Conservation (phyloP, 192 early-diverging fungal species). For the Coemansia umbellata region DNA sequence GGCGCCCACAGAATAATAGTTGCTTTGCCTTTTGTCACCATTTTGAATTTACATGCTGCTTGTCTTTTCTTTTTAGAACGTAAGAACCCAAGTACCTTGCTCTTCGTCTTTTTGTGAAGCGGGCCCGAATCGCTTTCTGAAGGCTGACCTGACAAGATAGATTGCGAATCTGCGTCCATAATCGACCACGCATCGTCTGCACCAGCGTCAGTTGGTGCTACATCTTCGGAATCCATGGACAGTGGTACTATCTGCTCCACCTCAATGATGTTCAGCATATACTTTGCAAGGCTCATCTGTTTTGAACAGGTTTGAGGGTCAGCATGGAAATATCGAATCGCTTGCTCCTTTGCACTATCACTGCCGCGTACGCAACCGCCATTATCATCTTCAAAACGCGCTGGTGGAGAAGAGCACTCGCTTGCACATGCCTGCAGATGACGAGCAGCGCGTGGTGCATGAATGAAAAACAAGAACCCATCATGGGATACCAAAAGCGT, state of each 20-base stretch:
- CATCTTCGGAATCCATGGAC: conserved; percentile 9
- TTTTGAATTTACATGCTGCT: conserved; percentile 27
- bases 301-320: conserved; percentile 18
- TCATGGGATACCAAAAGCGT: conserved; percentile 33
- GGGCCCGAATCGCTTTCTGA: background rate
- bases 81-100: conserved; percentile 22
- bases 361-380: background rate
- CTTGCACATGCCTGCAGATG: conserved; percentile 20
- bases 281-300: conserved; percentile 43
- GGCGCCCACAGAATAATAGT: conserved; percentile 37
- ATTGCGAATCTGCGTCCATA: conserved; percentile 5
- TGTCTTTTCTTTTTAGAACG: conserved; percentile 24
- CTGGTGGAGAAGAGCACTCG: background rate
- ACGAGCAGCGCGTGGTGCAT: conserved; percentile 32
- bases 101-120: conserved; percentile 4
- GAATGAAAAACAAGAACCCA: conserved; percentile 32
- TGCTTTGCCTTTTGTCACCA: conserved; percentile 31
- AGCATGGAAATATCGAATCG: conserved; percentile 27
- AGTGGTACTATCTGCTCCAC: conserved; percentile 32
- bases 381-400: background rate
- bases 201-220: background rate
- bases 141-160: background rate
- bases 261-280: conserved; percentile 39
- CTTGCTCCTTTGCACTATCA: background rate
- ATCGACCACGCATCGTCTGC: background rate